These are phyloP conservation scores for Komagataella phaffii DNA, from an alignment of 805 yeast species.

Conservation along the genomic window DNA sequence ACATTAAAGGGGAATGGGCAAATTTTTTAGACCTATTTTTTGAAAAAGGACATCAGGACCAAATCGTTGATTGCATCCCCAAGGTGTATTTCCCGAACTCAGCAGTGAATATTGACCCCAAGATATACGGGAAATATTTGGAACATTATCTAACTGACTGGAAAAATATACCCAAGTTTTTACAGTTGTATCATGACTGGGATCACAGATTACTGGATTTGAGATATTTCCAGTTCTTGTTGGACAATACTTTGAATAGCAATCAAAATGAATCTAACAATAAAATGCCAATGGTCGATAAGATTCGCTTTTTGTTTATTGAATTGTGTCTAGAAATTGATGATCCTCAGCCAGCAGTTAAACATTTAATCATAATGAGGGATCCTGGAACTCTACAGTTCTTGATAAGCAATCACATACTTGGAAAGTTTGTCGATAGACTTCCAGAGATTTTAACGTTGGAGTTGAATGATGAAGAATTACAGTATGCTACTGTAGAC, in stretches of 20 bases:
- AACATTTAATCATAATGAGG: conserved; percentile 41
- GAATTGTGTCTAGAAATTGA: conserved; percentile 41
- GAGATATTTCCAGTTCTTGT: not conserved
- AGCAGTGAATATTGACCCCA: conserved; percentile 11
- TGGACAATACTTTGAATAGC: conserved; percentile 31
- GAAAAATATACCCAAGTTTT: not conserved
- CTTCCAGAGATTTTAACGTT: conserved; percentile 39
- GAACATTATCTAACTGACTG: conserved; percentile 24
- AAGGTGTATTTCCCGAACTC: conserved; percentile 18
- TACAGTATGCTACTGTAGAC: conserved; percentile 25
- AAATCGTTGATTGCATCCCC: conserved; percentile 48
- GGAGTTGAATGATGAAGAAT: conserved; percentile 23
- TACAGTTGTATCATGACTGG: conserved; percentile 28
- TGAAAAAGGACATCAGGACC: conserved; percentile 27
- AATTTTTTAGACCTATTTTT: conserved; percentile 43
- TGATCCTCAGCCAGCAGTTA: conserved; percentile 50
- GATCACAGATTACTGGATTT: conserved; percentile 36
- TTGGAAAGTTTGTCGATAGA: conserved; percentile 30
- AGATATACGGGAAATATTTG: conserved; percentile 33
- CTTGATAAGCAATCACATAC: conserved; percentile 48
- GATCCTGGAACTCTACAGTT: conserved; percentile 45
- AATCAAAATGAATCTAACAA: conserved; percentile 13
- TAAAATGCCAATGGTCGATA: conserved; percentile 5
- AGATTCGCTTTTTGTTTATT: conserved; percentile 30
- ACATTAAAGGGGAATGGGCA: conserved; percentile 39